phyloP scores from a whole-genome alignment of 202 grass and related monocot species.

The Schoenoplectus triqueter region DNA sequence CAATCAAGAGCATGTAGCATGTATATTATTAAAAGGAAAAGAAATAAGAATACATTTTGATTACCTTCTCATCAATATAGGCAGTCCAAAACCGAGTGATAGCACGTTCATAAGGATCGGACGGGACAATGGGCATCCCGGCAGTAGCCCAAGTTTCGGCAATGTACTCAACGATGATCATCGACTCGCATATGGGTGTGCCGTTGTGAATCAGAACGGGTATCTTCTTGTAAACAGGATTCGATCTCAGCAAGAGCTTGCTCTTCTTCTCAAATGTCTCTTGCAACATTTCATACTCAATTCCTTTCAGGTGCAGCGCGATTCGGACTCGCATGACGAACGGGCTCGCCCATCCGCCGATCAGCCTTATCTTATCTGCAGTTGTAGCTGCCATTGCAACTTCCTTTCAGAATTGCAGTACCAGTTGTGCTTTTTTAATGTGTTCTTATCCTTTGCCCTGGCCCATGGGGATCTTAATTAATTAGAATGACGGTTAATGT shows the following conservation, averaged over 20 bases:
- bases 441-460: too few species aligned
- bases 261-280: conserved; percentile 4
- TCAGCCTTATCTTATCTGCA: neutral
- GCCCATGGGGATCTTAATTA: neutral
- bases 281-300: neutral
- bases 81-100: neutral
- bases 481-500: too few species aligned
- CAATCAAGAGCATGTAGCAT: neutral
- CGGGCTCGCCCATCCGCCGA: conserved; percentile 9
- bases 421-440: too few species aligned
- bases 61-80: conserved; percentile 5
- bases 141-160: neutral
- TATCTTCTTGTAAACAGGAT: neutral
- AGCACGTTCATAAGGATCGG: neutral
- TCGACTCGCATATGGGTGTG: neutral
- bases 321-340: neutral
- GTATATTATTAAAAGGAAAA: neutral
- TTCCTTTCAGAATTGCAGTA: neutral
- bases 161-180: neutral
- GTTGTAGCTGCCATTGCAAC: neutral
- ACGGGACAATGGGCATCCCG: neutral
- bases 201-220: neutral
- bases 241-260: neutral
- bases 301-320: neutral
- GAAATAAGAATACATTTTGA: neutral